Percentiles rank a stretch among this genome's conserved stretches.
These are phyloP conservation scores for Secale cereale DNA, from an alignment of 176 grass and related monocot genomes.

Conservation along the genomic window DNA sequence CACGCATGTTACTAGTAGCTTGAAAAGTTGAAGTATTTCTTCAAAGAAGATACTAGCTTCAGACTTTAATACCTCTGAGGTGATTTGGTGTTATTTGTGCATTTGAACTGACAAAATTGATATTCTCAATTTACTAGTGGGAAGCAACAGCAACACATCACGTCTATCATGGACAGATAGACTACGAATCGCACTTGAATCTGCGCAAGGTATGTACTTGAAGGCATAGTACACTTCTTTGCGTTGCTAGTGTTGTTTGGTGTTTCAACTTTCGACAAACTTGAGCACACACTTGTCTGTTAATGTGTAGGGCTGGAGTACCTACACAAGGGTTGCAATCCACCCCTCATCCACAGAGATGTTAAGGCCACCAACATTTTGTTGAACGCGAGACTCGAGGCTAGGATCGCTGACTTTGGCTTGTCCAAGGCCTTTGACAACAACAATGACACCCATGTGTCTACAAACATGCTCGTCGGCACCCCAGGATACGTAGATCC, in stretches of 20 bases:
- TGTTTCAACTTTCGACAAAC: neutral
- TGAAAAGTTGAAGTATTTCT: neutral
- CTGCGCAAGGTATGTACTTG: slow-evolving; percentile 41
- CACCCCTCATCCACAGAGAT: slow-evolving; percentile 48
- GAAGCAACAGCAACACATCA: neutral
- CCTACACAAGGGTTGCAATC: slow-evolving; percentile 51
- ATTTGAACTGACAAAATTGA: too few species aligned
- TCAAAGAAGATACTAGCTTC: too few species aligned
- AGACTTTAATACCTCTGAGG: neutral
- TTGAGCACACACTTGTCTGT: neutral
- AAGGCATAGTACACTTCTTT: neutral
- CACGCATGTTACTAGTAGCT: neutral
- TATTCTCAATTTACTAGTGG: neutral
- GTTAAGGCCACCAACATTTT: slow-evolving; percentile 65
- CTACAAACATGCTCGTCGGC: slow-evolving; percentile 6
- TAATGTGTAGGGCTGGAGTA: slow-evolving; percentile 49
- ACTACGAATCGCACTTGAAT: slow-evolving; percentile 40
- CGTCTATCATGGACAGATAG: slow-evolving; percentile 40
- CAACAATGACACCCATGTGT: slow-evolving; percentile 17
- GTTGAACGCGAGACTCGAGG: slow-evolving; percentile 37
- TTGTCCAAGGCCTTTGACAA: slow-evolving; percentile 34
- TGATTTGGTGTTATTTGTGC: neutral
- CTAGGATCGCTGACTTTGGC: slow-evolving; percentile 77
- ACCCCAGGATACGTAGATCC: slow-evolving; percentile 60
- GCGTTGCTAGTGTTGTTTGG: neutral